These are phyloP conservation scores for Geosmithia morbida DNA, from an alignment of 2,329 filamentous ascomycete species.

Conservation along the genomic window DNA sequence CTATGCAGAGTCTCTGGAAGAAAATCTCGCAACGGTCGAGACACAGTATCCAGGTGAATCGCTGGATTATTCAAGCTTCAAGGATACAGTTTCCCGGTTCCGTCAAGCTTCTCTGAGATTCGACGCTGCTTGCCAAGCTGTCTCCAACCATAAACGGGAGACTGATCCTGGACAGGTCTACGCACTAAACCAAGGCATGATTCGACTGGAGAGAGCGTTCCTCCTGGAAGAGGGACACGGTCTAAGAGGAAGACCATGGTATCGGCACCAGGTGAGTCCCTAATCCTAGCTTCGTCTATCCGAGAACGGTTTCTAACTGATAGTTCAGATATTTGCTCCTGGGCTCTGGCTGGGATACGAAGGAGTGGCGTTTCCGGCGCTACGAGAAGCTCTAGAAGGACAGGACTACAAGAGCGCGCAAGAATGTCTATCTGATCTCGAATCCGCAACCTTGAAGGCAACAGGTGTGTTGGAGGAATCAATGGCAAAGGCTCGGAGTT, in stretches of 20 bases:
- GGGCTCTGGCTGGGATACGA: constrained; percentile 1
- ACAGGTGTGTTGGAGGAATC: too few species aligned
- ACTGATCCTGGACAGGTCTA: not conserved
- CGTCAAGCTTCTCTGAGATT: not conserved
- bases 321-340: constrained; percentile 1
- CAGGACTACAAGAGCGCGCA: not conserved
- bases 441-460: too few species aligned
- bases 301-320: not conserved
- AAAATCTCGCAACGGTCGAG: not conserved
- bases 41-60: not conserved
- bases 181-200: not conserved
- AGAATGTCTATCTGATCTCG: not conserved
- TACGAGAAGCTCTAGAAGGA: not conserved
- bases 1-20: not conserved
- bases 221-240: not conserved
- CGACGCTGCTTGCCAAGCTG: not conserved
- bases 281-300: not conserved
- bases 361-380: not conserved
- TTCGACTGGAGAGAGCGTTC: not conserved
- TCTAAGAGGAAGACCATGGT: not conserved
- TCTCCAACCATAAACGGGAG: not conserved
- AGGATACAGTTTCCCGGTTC: not conserved
- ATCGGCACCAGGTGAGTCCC: constrained; percentile 1
- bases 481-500: too few species aligned
- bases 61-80: not conserved